Percentiles rank a stretch among this genome's conserved stretches.
phyloP scores from a whole-genome alignment of 2,329 filamentous ascomycete genomes.

The Fusarium azukiicola region DNA sequence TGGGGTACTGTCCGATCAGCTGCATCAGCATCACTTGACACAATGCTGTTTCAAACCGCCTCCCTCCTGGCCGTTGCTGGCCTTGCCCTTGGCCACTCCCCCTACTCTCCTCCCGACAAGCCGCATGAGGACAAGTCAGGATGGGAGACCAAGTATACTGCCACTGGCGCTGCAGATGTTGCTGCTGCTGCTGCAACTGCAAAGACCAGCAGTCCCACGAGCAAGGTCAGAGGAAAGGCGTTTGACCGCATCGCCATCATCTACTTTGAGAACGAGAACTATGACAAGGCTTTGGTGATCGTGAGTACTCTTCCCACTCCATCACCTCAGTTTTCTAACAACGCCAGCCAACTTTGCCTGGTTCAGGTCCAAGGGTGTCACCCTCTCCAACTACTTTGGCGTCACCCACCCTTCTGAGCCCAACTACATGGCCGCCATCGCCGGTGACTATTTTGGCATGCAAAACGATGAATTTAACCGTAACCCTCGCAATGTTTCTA shows the following conservation, averaged over 20 bases:
- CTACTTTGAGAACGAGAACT: conserved; percentile 90
- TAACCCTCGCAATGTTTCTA: conserved; percentile 80
- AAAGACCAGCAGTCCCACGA: conserved; percentile 79
- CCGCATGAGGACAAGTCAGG: conserved; percentile 31
- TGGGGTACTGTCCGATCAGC: neutral
- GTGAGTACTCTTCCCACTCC: conserved; percentile 61
- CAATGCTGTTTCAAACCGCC: conserved; percentile 47
- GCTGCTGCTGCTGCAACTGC: conserved; percentile 79
- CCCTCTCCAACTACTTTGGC: conserved; percentile 65
- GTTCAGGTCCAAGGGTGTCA: conserved; percentile 56
- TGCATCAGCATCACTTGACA: conserved; percentile 6
- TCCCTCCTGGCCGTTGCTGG: conserved; percentile 54
- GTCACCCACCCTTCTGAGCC: conserved; percentile 84
- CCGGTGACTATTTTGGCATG: conserved; percentile 83
- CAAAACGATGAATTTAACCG: conserved; percentile 78
- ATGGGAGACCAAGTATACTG: conserved; percentile 70
- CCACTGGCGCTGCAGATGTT: conserved; percentile 73
- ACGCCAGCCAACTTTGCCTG: conserved; percentile 52
- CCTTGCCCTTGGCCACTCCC: conserved; percentile 49
- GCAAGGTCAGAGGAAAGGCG: conserved; percentile 83
- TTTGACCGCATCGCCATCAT: conserved; percentile 88
- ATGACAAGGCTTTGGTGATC: conserved; percentile 82
- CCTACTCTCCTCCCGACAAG: conserved; percentile 26
- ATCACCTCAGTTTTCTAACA: neutral
- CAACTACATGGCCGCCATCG: conserved; percentile 83